Conservation (phyloP, 345 rosid genomes). For the Corchorus olitorius region DNA sequence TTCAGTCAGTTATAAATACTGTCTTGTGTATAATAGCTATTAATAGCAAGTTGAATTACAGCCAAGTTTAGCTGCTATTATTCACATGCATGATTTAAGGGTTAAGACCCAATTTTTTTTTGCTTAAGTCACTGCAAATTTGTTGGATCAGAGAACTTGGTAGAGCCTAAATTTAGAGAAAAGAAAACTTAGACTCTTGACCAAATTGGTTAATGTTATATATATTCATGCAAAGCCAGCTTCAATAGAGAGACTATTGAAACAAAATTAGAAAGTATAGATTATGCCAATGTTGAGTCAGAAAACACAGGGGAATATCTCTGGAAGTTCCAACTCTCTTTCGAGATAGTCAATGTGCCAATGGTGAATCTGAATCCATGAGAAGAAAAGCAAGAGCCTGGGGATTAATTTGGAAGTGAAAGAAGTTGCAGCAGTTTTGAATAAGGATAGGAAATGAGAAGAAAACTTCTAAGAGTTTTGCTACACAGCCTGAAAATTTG, state of each 20-base stretch:
- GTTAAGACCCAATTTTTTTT: background rate
- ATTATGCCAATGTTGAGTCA: constrained; percentile 17
- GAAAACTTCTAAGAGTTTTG: constrained; percentile 28
- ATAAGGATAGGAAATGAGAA: constrained; percentile 31
- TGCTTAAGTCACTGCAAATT: background rate
- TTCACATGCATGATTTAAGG: background rate
- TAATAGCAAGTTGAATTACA: background rate
- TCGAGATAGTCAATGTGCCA: constrained; percentile 6
- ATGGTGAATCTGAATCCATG: constrained; percentile 29
- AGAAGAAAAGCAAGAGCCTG: constrained; percentile 38
- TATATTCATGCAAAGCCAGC: constrained; percentile 20
- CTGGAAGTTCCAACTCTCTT: constrained; percentile 8
- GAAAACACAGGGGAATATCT: constrained; percentile 5
- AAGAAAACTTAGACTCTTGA: no score
- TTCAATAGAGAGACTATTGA: constrained; percentile 13
- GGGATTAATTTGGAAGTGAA: constrained; percentile 28
- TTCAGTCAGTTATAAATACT: background rate
- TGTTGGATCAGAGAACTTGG: background rate
- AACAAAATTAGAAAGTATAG: background rate
- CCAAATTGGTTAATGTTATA: no score
- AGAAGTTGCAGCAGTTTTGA: constrained; percentile 25
- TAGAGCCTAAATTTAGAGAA: background rate
- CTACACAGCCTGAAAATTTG: constrained; percentile 22
- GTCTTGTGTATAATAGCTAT: background rate
- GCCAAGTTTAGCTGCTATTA: background rate